Conservation (phyloP, 768 basidiomycete genomes). For the Tricholoma terreum region DNA sequence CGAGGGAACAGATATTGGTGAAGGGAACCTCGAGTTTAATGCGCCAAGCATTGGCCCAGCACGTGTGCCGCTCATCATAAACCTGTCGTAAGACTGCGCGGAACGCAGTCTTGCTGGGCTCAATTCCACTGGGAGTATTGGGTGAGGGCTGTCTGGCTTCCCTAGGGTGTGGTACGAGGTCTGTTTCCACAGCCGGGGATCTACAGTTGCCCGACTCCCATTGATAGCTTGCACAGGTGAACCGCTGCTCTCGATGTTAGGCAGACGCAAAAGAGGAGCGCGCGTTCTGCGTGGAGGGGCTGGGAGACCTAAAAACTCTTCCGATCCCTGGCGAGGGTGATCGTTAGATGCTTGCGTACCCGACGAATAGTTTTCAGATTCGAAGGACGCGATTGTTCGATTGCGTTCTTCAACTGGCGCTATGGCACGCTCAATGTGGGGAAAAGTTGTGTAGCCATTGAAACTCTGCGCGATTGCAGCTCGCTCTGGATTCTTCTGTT, state of each 20-base stretch:
- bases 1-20: neutral
- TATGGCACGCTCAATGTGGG: constrained; percentile 25
- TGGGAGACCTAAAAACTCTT: constrained; percentile 30
- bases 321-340: constrained; percentile 24
- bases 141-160: neutral
- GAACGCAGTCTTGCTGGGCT: constrained; percentile 13
- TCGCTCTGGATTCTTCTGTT: constrained; percentile 13
- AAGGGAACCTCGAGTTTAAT: constrained; percentile 3
- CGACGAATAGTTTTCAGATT: constrained; percentile 12
- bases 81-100: neutral
- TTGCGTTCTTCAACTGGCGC: constrained; percentile 21
- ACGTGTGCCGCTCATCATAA: neutral
- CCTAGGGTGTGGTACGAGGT: constrained; percentile 13
- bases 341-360: constrained; percentile 2
- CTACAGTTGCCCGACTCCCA: constrained; percentile 6
- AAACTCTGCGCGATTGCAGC: constrained; percentile 19
- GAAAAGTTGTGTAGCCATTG: constrained; percentile 19
- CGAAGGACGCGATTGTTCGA: constrained; percentile 19
- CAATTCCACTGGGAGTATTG: constrained; percentile 11
- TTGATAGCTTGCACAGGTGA: neutral
- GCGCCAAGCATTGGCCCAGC: constrained; percentile 4
- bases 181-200: neutral
- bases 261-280: constrained; percentile 19
- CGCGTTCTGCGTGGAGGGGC: constrained; percentile 34
- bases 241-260: constrained; percentile 9